Evolutionary conservation across 164 flowering plant species (phyloP), one percentile per base, ranked within the genome.

Genomic region (Chloranthus sessilifolius): DNA sequence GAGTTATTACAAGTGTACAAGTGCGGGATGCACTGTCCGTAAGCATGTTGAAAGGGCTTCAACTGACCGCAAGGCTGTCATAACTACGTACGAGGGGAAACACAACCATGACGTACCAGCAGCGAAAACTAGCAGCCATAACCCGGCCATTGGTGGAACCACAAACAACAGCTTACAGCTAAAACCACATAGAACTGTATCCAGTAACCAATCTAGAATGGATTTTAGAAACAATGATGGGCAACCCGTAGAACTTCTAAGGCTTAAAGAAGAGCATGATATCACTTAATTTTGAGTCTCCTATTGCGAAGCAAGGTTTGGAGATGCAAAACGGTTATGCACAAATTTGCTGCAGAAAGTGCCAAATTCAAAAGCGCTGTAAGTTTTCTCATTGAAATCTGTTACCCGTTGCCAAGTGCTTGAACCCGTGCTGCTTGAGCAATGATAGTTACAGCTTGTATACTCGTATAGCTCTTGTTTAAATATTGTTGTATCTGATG

Each of bases 1-100:
- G 91, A 84, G 95, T 66, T 88, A 85, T 55, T 91, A 88, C 70
- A 83, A 80, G 65, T 85, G 96, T 69, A 85, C 98, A 1, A 71
- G 43, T 51, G 61, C 72, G 1, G 92, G 95, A 21, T 88, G 98
- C 67, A 83, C 74, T 62, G 95, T 91, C 29, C 89, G 96, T 1
- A 91, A 88, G 63, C 98, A 91, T 62, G 96, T 88, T 4, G 98
- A 91, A 67, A 79, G 98, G 65, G 85, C 95, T 51, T 67, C 96
- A 45, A 61, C 81, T 3, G 98, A 91, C 37, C 67, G 81, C 20
- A 83, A 81, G 65, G 82, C 90, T 15, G 95, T 91, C 14, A 73
- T 91, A 51, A 88, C 98, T 2, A 83, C 98, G 31, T 88, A 91
- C 44, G 98, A 91, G 56, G 98, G 98, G 22, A 91, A 91, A 57